A percentile compares a stretch with the other conserved stretches of the same genome.
Conservation (phyloP, 345 rosid species). For the Dipteronia sinensis region DNA sequence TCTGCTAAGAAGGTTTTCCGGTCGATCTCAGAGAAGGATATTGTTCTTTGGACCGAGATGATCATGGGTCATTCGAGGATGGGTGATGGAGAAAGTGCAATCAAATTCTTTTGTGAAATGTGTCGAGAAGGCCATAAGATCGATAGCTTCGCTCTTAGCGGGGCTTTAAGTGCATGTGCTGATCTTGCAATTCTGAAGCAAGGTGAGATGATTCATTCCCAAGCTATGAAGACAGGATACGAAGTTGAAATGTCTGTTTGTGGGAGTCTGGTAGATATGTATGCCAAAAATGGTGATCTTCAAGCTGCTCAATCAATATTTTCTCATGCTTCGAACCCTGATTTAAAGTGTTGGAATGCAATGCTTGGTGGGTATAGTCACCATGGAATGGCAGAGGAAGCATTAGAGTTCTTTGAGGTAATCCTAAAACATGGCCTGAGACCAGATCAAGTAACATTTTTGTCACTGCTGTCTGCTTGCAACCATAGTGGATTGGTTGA, state of each 20-base stretch:
- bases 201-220: slow-evolving; percentile 77
- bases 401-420: slow-evolving; percentile 45
- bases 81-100: slow-evolving; percentile 59
- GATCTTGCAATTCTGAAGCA: slow-evolving; percentile 64
- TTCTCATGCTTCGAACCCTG: slow-evolving; percentile 48
- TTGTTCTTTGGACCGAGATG: slow-evolving; percentile 93
- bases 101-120: slow-evolving; percentile 57
- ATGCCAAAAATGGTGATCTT: slow-evolving; percentile 69
- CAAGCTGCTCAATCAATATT: slow-evolving; percentile 58
- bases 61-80: slow-evolving; percentile 68
- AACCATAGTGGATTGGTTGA: slow-evolving; percentile 66
- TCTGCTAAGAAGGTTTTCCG: slow-evolving; percentile 55
- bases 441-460: slow-evolving; percentile 76
- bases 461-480: slow-evolving; percentile 77
- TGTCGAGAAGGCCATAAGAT: slow-evolving; percentile 44
- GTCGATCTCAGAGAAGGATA: slow-evolving; percentile 54
- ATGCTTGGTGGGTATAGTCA: slow-evolving; percentile 78
- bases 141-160: slow-evolving; percentile 76
- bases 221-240: slow-evolving; percentile 56
- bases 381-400: slow-evolving; percentile 72
- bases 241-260: slow-evolving; percentile 54
- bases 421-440: slow-evolving; percentile 40
- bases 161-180: slow-evolving; percentile 77
- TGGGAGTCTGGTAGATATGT: slow-evolving; percentile 83
- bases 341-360: slow-evolving; percentile 89